Evolutionary conservation across 805 yeast genomes (phyloP), one percentile per base, ranked within the genome.

Genomic region (Priceomyces haplophilus): DNA sequence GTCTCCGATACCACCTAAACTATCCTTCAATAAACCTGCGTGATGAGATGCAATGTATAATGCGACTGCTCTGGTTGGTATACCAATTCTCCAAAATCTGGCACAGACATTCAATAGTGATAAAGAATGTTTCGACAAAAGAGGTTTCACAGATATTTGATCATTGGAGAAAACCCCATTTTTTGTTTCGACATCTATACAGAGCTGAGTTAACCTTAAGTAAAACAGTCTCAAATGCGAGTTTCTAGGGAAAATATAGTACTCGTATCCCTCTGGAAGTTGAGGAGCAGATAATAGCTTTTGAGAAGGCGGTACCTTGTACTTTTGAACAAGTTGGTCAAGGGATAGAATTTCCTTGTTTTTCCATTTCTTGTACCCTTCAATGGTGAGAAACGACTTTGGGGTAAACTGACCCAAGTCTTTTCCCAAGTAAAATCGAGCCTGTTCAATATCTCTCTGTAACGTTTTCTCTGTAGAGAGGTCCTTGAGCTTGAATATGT

Each of bases 81-180:
- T 58, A 45, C 73, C 75, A 3, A 83, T 58, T 44, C 85, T 64
- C 93, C 93, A 85, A 41, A 76, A 66, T 32, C 65, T 69, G 5
- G 78, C 64, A 41, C 78, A 75, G 12, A 68, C 57, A 1, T 55
- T 58, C 3, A 83, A 51, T 10, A 83, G 56, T 35, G 66, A 69
- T 6, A 61, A 56, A 0, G 78, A 65, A 13, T 68, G 56, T 45
- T 75, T 76, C 1, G 80, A 51, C 4, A 68, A 45, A 18, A 63
- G 45, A 10, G 61, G 57, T 10, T 47, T 49, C 7, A 53, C 61
- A 1, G 54, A 37, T 13, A 42, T 46, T 16, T 40, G 17, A 18
- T 41, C 21, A 13, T 41, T 34, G 18, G 34, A 38, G 3, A 23
- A 4, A 7, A 36, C 37, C 13, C 30, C 33, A 15, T 15, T 17